Evolutionary conservation across 129 eudicot species (phyloP), one percentile per base, ranked within the genome.

Genomic region (Calendula officinalis): DNA sequence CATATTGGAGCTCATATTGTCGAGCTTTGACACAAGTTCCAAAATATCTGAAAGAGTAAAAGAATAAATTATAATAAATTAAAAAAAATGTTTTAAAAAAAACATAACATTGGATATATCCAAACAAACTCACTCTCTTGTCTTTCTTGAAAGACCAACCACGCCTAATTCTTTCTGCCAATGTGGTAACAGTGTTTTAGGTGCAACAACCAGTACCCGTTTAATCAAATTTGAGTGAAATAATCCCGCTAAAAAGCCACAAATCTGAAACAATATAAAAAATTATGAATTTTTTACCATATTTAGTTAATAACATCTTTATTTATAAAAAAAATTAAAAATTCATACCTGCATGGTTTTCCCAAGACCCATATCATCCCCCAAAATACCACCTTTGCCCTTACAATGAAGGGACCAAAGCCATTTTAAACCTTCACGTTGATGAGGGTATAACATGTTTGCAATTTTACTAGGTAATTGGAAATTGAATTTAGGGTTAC

Each of bases 361-460:
- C 45, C 99, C 96, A n/a, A 92, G 77, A 2, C 99, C 99, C 99
- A 92, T 92, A 66, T 92, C 99, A 77, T 92, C 99, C 1, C 99
- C 99, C 82, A 92, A 78, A 47, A 92, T 85, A 45, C 99, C 99
- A 52, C 99, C 96, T 72, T 92, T 88, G 38, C 92, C 95, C 75
- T 82, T 82, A 66, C 95, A 92, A 52, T 92, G 96, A 72, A 92
- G 92, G 32, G 95, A 88, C 99, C 99, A 92, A 17, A 92, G 91
- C 99, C 99, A 92, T 74, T 82, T 92, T 62, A 92, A 71, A 15
- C 99, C 99, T 63, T 92, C 96, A 64, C 99, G 91, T 58, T 92
- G 99, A 80, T 92, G 96, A 54, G 99, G 96, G 78, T 80, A 92
- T 72, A 92, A 32, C 91, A 85, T 88, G 15, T 69, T 82, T 47